phyloP scores from a whole-genome alignment of 1,139 yeast species.

The Pneumocystis canis region DNA sequence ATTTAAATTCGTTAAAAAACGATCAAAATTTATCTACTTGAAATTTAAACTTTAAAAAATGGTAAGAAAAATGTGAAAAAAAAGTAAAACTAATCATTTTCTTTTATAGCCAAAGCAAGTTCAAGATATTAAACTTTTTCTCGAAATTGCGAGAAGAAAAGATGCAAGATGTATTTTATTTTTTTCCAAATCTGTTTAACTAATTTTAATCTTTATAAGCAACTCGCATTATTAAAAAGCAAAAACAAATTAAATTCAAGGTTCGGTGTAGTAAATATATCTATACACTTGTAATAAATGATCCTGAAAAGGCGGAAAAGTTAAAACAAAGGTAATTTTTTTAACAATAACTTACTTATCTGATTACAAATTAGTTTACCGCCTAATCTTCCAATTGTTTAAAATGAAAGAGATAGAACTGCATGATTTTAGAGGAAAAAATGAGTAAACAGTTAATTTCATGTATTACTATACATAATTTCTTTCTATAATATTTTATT shows the following conservation, averaged over 20 bases:
- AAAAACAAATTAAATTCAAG: constrained; percentile 97
- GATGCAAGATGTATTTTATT: constrained; percentile 47
- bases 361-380: neutral
- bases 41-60: neutral
- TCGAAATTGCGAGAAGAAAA: constrained; percentile 87
- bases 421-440: neutral
- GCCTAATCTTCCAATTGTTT: neutral
- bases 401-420: neutral
- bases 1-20: neutral
- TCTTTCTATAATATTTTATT: too few relatives aligned
- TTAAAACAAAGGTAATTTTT: constrained; percentile 47
- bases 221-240: constrained; percentile 75
- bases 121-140: constrained; percentile 89
- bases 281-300: constrained; percentile 92
- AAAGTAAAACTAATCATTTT: neutral
- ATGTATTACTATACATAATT: too few relatives aligned
- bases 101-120: constrained; percentile 13
- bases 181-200: neutral
- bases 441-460: neutral
- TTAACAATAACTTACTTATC: neutral
- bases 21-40: too few relatives aligned
- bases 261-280: constrained; percentile 90
- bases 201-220: constrained; percentile 33
- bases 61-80: neutral
- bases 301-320: constrained; percentile 95